Base-by-base conservation (phyloP, 768 basidiomycete species). In the Trametes punicea region DNA sequence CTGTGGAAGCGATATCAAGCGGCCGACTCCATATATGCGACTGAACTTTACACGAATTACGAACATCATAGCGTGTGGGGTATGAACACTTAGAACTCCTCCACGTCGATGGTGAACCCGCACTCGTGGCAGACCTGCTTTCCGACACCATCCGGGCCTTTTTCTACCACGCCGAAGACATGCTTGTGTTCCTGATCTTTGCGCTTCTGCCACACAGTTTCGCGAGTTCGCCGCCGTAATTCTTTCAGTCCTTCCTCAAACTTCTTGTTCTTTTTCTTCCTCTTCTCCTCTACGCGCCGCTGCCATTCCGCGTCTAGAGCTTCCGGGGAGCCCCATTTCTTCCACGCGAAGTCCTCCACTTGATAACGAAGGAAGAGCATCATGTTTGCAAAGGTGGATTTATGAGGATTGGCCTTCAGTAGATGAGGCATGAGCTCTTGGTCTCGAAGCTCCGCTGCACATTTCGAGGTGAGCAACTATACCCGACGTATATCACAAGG, bases 351-450 rank as follows among this genome's bases (percentile, higher is more conserved):
- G 41, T 87, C 90, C 70, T 99, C 97, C 2, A 97, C 92, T 70
- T 98, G 96, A 66, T 77, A 88, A 30, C 97, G 85, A 4, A 98
- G 77, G 73, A 90, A 98, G 20, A 99, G 79, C 97, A 98, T 98
- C 97, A 98, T 98, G 76, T 98, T 99, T 31, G 90, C 90, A 67
- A 90, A 98, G 0, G 92, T 95, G 10, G 93, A 89, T 61, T 90
- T 88, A 74, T 97, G 94, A 3, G 93, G 95, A 69, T 98, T 98
- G 18, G 92, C 89, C 67, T 95, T 93, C 55, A 98, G 79, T 23
- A 96, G 76, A 70, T 99, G 97, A 0, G 96, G 97, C 61, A 99
- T 81, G 16, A 88, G 74, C 63, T 97, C 92, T 65, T 90, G 84
- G 67, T 99, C 97, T 54, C 88, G 85, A 25, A 99, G 77, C 68